phyloP scores from a whole-genome alignment of 1,139 yeast species.

The Kodamaea arcana region DNA sequence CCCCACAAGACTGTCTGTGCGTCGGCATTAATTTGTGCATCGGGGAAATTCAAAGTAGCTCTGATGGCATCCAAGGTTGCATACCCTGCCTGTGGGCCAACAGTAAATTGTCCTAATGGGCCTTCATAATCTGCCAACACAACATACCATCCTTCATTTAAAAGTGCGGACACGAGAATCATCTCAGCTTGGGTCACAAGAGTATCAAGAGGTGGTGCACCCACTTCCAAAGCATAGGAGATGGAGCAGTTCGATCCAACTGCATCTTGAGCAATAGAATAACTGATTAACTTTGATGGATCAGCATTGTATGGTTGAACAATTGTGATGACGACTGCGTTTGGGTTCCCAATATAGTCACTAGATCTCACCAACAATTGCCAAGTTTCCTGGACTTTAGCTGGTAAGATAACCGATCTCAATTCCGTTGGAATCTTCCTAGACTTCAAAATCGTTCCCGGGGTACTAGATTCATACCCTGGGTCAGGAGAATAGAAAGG shows the following conservation, averaged over 20 bases:
- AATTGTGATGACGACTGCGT: conserved; percentile 30
- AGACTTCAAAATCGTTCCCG: conserved; percentile 24
- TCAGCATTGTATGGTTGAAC: conserved; percentile 30
- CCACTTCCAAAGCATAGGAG: conserved; percentile 23
- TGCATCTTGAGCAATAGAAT: conserved; percentile 34
- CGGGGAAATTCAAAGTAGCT: conserved; percentile 14
- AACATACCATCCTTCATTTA: conserved; percentile 19
- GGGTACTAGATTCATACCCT: conserved; percentile 19
- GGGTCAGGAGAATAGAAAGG: conserved; percentile 25
- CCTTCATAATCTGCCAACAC: conserved; percentile 25
- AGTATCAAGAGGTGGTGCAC: conserved; percentile 16
- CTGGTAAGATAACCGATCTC: conserved; percentile 13
- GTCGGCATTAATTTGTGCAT: conserved; percentile 12
- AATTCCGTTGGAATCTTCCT: conserved; percentile 22
- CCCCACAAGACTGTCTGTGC: conserved; percentile 19
- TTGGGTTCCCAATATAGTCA: conserved; percentile 29
- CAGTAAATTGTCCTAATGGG: conserved; percentile 23
- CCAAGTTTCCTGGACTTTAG: conserved; percentile 20
- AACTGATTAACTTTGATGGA: conserved; percentile 24
- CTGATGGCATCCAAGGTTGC: conserved; percentile 27
- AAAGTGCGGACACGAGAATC: conserved; percentile 16
- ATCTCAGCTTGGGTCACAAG: conserved; percentile 21
- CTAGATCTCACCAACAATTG: conserved; percentile 33
- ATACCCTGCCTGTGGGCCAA: conserved; percentile 26
- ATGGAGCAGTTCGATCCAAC: conserved; percentile 27